Evolutionary conservation across 768 basidiomycete species (phyloP).

Genomic region (Pleurotus djamor): DNA sequence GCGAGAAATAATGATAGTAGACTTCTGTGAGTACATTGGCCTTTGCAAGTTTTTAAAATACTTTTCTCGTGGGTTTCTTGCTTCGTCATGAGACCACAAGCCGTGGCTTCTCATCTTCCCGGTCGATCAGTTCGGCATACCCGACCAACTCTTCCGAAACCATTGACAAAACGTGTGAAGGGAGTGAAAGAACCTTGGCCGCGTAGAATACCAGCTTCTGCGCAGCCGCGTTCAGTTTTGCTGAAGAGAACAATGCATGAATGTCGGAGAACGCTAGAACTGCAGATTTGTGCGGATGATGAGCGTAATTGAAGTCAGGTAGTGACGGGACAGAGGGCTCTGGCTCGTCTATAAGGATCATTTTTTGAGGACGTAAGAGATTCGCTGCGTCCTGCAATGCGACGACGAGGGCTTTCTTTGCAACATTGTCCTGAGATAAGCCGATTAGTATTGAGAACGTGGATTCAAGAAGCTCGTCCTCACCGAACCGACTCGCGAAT

Average conservation of each 20-base stretch:
- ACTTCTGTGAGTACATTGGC: too few species aligned
- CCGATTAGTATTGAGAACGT: background rate
- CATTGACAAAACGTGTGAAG: slow-evolving; percentile 33
- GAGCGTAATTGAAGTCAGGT: slow-evolving; percentile 18
- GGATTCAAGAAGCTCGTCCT: slow-evolving; percentile 12
- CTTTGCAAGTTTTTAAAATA: too few species aligned
- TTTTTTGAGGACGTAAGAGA: slow-evolving; percentile 49
- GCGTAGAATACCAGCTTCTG: slow-evolving; percentile 74
- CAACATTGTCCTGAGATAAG: slow-evolving; percentile 28
- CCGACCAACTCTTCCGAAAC: slow-evolving; percentile 40
- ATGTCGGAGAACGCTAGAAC: slow-evolving; percentile 60
- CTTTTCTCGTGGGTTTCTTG: too few species aligned
- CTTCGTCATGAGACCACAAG: too few species aligned
- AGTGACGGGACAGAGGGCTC: background rate
- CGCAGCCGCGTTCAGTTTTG: slow-evolving; percentile 32
- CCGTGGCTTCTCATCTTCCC: background rate
- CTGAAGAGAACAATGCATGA: slow-evolving; percentile 31
- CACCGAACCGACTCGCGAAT: slow-evolving; percentile 62
- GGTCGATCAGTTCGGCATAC: background rate
- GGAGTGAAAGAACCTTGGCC: slow-evolving; percentile 54
- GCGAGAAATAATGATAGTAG: too few species aligned
- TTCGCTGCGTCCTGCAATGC: slow-evolving; percentile 54
- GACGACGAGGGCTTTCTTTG: slow-evolving; percentile 42
- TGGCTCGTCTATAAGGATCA: slow-evolving; percentile 18
- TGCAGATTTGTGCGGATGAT: slow-evolving; percentile 36